phyloP scores from a whole-genome alignment of 2,329 filamentous ascomycete species.

The Atkinsonella texensis region DNA sequence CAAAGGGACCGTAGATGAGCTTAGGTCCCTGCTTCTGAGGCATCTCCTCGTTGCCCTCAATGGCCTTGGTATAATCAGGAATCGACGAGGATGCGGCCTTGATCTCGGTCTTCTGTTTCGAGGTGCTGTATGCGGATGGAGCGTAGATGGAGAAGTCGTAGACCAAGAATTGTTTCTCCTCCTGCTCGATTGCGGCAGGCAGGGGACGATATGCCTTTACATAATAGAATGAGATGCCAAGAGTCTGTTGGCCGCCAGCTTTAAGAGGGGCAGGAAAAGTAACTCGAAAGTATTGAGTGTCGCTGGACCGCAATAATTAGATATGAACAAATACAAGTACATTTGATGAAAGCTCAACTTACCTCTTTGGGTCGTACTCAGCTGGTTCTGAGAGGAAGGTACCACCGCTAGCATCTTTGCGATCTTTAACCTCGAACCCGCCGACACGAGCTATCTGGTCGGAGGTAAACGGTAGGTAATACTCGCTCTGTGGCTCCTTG shows the following conservation, averaged over 20 bases:
- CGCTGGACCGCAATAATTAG: constrained; percentile 29
- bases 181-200: constrained; percentile 71
- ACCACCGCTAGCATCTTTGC: constrained; percentile 60
- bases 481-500: constrained; percentile 68
- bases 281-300: constrained; percentile 74
- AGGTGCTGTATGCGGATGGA: constrained; percentile 70
- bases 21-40: constrained; percentile 76
- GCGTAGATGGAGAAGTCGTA: constrained; percentile 80
- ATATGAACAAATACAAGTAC: not conserved
- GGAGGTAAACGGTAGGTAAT: constrained; percentile 78
- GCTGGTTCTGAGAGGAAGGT: constrained; percentile 59
- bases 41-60: constrained; percentile 47
- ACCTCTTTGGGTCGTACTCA: constrained; percentile 51
- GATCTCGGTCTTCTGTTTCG: constrained; percentile 95
- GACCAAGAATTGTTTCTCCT: constrained; percentile 73
- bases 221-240: constrained; percentile 76
- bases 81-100: constrained; percentile 71
- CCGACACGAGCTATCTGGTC: constrained; percentile 67
- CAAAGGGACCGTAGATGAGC: constrained; percentile 84
- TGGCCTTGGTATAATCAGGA: constrained; percentile 71
- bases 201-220: constrained; percentile 70
- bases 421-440: constrained; percentile 83
- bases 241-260: constrained; percentile 66
- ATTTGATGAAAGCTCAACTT: constrained; percentile 12
- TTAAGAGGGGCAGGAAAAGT: constrained; percentile 64